Base-by-base conservation (phyloP, 2,329 filamentous ascomycete species). In the Pseudogymnoascus sp. region DNA sequence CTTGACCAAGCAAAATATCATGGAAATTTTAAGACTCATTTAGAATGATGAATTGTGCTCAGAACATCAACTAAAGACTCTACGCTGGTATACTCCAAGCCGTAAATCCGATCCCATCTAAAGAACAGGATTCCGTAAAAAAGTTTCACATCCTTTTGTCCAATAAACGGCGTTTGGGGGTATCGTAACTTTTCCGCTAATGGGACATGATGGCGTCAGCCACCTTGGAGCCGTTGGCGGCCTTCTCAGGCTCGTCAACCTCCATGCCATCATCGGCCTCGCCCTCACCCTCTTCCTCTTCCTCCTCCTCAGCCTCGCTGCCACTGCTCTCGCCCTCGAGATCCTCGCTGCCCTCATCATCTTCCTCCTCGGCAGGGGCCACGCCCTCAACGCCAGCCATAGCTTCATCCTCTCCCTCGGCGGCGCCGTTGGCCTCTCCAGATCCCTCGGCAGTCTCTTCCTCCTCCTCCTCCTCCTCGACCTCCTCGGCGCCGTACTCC, bases 401-500 rank as follows among this genome's bases (percentile, higher is more conserved):
- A 65, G 90, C 88, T 5, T 83, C 80, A 67, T 92, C 89, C 62
- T 88, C 87, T 47, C 81, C 84, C 63, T 79, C 74, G 17, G 72
- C 72, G 60, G 73, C 73, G 10, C 72, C 70, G 60, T 71, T 77
- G 39, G 67, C 71, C 29, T 76, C 77, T 4, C 75, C 77, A 31
- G 79, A 76, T 59, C 78, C 82, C 61, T 83, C 80, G 7, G 79
- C 82, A 60, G 74, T 76, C 35, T 79, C 81, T 37, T 81, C 83
- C n/a, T 83, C 84, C 60, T 86, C 86, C 60, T 87, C 84, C 65
- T 87, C 85, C 36, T 87, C 87, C 57, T 91, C 90, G 13, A 84
- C 85, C 74, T 96, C 93, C 61, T 97, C 94, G 21, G 89, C 91
- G 65, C 93, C 94, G 71, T 99, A 99, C 67, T 89, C 84, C 26